Evolutionary conservation across 1,284 basidiomycete genomes (phyloP), one percentile per base, ranked within the genome.

Genomic region (Melampsora americana): DNA sequence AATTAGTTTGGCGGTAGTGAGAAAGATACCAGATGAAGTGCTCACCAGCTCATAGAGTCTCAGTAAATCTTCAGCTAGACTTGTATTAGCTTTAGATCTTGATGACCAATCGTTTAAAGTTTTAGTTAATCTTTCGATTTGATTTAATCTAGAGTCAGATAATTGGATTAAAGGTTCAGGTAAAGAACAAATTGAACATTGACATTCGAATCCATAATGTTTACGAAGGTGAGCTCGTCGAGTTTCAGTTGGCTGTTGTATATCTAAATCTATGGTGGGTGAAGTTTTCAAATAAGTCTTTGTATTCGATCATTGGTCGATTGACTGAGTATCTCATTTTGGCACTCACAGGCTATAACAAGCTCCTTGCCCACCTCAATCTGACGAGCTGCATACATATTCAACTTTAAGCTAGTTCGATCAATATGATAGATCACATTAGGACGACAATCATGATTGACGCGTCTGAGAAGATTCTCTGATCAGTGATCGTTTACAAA

Each of bases 141-240:
- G 18, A 20, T 35, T 7, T 32, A 62, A 26, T 62, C 61, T 7
- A 32, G 26, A 62, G 32, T 62, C 61, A 30, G 61, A 62, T 6
- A 62, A 20, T 35, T 28, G 14, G 20, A 32, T 30, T 11, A 30
- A n/a, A 30, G 32, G 61, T 12, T 62, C 32, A 20, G 61, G 61
- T 14, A 62, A 30, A 62, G 61, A 62, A 18, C 61, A 62, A 32
- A 28, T 6, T 28, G 60, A 62, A 35, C 60, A 62, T 18, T 12
- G n/a, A n/a, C n/a, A n/a, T n/a, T n/a, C n/a, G n/a, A n/a, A n/a
- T 28, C n/a, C 61, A 35, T 20, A 26, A 6, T 20, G 30, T 26
- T 32, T 5, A 6, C 7, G n/a, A 62, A 30, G n/a, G 61, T 26
- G 11, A n/a, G 39, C 39, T 5, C 39, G 39, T 12, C 39, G 18